phyloP scores from a whole-genome alignment of 805 yeast genomes.

The Saccharomycopsis sp. region DNA sequence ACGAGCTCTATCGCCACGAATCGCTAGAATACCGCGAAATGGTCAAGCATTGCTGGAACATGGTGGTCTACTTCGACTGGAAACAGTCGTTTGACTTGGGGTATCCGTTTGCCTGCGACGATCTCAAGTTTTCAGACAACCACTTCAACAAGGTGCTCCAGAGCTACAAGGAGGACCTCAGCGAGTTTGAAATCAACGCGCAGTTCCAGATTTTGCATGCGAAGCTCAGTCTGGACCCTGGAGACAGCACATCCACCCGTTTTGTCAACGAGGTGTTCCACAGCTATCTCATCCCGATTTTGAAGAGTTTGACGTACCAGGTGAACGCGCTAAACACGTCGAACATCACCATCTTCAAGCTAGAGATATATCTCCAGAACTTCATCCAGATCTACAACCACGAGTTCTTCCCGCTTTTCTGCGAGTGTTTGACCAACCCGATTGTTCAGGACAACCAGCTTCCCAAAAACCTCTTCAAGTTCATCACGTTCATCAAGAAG shows the following conservation, averaged over 20 bases:
- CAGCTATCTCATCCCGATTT: slow-evolving; percentile 14
- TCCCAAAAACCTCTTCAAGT: slow-evolving; percentile 15
- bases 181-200: slow-evolving; percentile 13
- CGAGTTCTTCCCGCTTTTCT: slow-evolving; percentile 15
- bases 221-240: not conserved
- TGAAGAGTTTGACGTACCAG: slow-evolving; percentile 11
- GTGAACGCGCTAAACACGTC: slow-evolving; percentile 7
- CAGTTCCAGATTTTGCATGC: slow-evolving; percentile 10
- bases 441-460: slow-evolving; percentile 18
- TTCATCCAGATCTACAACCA: slow-evolving; percentile 12
- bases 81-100: slow-evolving; percentile 21
- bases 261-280: slow-evolving; percentile 7
- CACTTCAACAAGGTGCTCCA: not conserved
- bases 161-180: slow-evolving; percentile 3
- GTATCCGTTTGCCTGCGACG: slow-evolving; percentile 17
- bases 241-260: not conserved
- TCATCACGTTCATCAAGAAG: slow-evolving; percentile 15
- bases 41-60: slow-evolving; percentile 18
- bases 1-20: slow-evolving; percentile 6
- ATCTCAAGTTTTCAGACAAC: slow-evolving; percentile 13
- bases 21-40: slow-evolving; percentile 7
- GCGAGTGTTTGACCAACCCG: slow-evolving; percentile 16
- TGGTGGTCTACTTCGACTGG: slow-evolving; percentile 14
- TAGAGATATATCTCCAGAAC: slow-evolving; percentile 16
- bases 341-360: slow-evolving; percentile 10